Base-by-base conservation (phyloP, 768 basidiomycete genomes). In the Pleurotus tuoliensis region DNA sequence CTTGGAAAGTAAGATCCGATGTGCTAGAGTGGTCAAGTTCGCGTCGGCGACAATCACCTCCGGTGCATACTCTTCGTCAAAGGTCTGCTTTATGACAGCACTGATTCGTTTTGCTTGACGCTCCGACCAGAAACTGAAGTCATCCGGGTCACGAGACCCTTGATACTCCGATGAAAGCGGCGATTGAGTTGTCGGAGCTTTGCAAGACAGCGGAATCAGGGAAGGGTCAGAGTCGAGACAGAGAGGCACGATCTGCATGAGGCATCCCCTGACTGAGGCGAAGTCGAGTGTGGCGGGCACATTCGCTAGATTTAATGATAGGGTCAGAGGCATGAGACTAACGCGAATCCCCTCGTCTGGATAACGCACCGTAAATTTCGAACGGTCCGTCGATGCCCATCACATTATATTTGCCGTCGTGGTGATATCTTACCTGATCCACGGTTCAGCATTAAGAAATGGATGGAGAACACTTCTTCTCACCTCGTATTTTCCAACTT, bases 331-430 rank as follows among this genome's bases (percentile, higher is more conserved):
- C 61, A 22, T 57, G 56, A 59, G 12, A 55, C 9, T 39, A 41
- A 34, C 24, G 51, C 25, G 30, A 15, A 58, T 0, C 16, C n/a
- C 3, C 38, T 24, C 56, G 46, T 38, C 49, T 47, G 25, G 34
- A 11, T 25, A 7, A 73, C 89, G 56, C 60, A 94, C 96, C 90
- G 59, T 85, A 92, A 30, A 99, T 86, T 67, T 97, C 93, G 57
- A 98, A 75, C 6, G 94, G 92, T 1, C 87, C 90, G 47, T 90
- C 86, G 52, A 88, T 66, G 53, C 85, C 83, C 82, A 98, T 89
- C 56, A 98, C 97, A 69, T 94, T 97, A 72, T 99, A 91, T 69
- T 95, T 98, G 47, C 94, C 94, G 69, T 97, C 93, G 65, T 98
- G 95, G 65, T 99, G 97, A 67, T 94, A 95, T 3, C 93, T 86